Base-by-base conservation (phyloP, 495 filamentous ascomycete species). In the Lophiotrema nucula region DNA sequence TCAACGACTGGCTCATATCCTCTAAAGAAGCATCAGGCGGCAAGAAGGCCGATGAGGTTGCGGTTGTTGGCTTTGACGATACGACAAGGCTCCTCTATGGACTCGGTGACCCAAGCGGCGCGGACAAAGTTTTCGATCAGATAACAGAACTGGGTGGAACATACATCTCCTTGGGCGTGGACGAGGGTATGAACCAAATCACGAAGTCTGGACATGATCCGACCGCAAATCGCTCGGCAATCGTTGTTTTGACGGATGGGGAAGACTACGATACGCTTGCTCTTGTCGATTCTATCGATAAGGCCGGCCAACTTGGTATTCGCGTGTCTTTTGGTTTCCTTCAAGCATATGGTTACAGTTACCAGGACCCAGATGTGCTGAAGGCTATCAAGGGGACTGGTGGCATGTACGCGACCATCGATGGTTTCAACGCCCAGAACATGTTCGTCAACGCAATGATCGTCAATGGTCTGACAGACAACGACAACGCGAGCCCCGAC, bases 191-290 rank as follows among this genome's bases (percentile, higher is more conserved):
- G 12, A 27, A 22, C 27, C 44, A 68, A 39, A 39, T 68, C 21
- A 62, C 56, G 3, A 56, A 65, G 38, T 45, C 47, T 15, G 56
- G 56, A 13, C 49, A 65, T 23, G 64, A 44, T 16, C n/a, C 62
- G 13, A 67, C 64, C 2, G 35, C 55, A 19, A 54, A 63, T 22
- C 49, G 53, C 12, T 48, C 64, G n/a, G 58, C 50, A 18, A 65
- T 66, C 38, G 58, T 62, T 28, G 56, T 66, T 13, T 46, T 68
- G 13, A 66, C 62, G 10, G 63, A 68, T 44, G 63, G 63, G 18
- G 25, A 50, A n/a, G 65, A 68, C 35, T 48, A 27, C 12, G 47
- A 53, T 38, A 53, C 56, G 11, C 21, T 16, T 24, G 50, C 38
- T 8, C 48, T 60, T 10, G 48, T 60, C 10, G 27, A 60, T 11